phyloP scores from a whole-genome alignment of 495 filamentous ascomycete species.

The Aspergillus mulundensis region DNA sequence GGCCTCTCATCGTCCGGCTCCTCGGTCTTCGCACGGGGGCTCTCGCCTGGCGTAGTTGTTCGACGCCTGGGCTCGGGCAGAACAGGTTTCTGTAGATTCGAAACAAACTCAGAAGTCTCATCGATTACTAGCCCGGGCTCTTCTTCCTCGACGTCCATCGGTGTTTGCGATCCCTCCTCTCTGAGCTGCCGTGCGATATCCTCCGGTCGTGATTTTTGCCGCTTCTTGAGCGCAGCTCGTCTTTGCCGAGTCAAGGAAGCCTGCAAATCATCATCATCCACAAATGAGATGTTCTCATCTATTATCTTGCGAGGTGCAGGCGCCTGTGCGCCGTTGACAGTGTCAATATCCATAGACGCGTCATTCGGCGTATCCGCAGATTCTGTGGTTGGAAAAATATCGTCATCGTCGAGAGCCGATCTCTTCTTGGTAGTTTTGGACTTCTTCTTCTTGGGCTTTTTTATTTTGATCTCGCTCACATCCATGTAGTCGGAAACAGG shows the following conservation, averaged over 20 bases:
- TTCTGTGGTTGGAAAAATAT: constrained; percentile 53
- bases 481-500: constrained; percentile 84
- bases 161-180: constrained; percentile 62
- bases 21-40: constrained; percentile 44
- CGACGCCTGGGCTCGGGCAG: constrained; percentile 56
- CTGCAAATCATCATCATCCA: constrained; percentile 92
- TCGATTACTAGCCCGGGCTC: constrained; percentile 81
- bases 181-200: constrained; percentile 80
- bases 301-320: constrained; percentile 55
- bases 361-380: constrained; percentile 37
- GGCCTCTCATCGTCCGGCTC: constrained; percentile 47
- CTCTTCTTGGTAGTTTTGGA: constrained; percentile 68
- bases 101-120: constrained; percentile 92
- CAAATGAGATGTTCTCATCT: constrained; percentile 64
- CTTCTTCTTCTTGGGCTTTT: constrained; percentile 94
- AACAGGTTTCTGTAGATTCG: constrained; percentile 68
- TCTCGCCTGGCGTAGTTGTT: constrained; percentile 35
- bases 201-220: constrained; percentile 75
- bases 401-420: constrained; percentile 70
- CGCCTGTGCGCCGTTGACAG: constrained; percentile 33
- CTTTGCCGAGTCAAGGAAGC: constrained; percentile 76
- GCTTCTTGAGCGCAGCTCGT: constrained; percentile 79
- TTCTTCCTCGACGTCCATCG: constrained; percentile 51
- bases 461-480: constrained; percentile 76
- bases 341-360: constrained; percentile 75